These are phyloP conservation scores for Cytospora schulzeri DNA, from an alignment of 2,329 filamentous ascomycete genomes.

Conservation along the genomic window DNA sequence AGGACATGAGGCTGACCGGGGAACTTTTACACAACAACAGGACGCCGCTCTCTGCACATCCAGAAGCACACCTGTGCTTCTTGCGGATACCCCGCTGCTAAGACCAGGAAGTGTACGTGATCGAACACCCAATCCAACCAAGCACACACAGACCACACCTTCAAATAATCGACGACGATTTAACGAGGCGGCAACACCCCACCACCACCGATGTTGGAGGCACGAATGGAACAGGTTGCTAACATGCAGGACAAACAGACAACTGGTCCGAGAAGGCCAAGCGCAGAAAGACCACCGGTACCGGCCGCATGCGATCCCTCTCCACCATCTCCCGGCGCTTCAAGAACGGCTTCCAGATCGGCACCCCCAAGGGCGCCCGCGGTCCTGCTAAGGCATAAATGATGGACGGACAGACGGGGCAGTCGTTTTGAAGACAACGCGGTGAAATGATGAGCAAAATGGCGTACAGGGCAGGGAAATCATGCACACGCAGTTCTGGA, in stretches of 20 bases:
- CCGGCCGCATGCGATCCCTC: constrained; percentile 93
- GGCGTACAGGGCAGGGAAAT: constrained; percentile 32
- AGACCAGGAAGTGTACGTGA: constrained; percentile 96
- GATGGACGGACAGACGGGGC: constrained; percentile 21
- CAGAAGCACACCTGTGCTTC: constrained; percentile 97
- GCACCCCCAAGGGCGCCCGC: constrained; percentile 80
- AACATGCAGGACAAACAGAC: constrained; percentile 57
- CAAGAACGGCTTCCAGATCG: constrained; percentile 97
- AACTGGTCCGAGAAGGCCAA: constrained; percentile 99
- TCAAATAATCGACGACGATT: not conserved
- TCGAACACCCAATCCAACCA: not conserved
- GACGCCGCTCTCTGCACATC: constrained; percentile 96
- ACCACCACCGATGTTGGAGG: not conserved
- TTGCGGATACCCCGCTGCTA: constrained; percentile 97
- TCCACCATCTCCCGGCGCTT: constrained; percentile 91
- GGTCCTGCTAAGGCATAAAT: constrained; percentile 54
- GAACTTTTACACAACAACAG: constrained; percentile 47
- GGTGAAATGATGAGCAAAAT: constrained; percentile 24
- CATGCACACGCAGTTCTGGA: constrained; percentile 31
- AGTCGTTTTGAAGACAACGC: constrained; percentile 20
- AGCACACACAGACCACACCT: not conserved
- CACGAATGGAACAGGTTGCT: constrained; percentile 26
- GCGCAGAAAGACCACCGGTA: constrained; percentile 98
- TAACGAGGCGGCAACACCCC: not conserved
- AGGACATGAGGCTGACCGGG: constrained; percentile 31